Conservation (phyloP, 1,284 basidiomycete species). For the Singerocomus inundabilis region DNA sequence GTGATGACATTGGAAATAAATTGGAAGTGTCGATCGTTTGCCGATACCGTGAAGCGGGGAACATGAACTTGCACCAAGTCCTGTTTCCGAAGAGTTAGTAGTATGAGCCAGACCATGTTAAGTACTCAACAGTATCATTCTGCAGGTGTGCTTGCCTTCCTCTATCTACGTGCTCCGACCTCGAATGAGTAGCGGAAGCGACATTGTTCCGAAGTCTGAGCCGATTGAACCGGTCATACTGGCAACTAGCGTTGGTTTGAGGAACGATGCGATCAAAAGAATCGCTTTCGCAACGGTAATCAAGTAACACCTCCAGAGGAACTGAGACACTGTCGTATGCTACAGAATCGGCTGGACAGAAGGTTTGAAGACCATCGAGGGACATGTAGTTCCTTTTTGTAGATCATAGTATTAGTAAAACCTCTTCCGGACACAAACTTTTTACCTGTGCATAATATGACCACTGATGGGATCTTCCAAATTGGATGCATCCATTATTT, state of each 20-base stretch:
- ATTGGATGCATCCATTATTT: conserved; percentile 79
- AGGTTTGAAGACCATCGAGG: conserved; percentile 83
- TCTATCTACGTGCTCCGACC: conserved; percentile 34
- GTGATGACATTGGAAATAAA: conserved; percentile 89
- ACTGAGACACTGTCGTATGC: conserved; percentile 52
- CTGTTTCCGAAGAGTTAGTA: conserved; percentile 38
- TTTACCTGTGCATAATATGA: conserved; percentile 81
- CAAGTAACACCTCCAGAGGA: conserved; percentile 87
- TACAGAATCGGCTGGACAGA: conserved; percentile 64
- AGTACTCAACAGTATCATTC: conserved; percentile 68
- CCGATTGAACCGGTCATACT: conserved; percentile 95
- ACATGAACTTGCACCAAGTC: conserved; percentile 81
- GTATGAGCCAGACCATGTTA: not conserved
- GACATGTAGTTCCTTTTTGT: conserved; percentile 65
- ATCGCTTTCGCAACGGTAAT: conserved; percentile 76
- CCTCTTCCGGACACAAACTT: not conserved
- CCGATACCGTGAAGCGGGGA: conserved; percentile 87
- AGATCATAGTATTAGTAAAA: conserved; percentile 6
- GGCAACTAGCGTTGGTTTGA: conserved; percentile 83
- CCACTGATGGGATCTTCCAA: conserved; percentile 84
- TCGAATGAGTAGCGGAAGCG: conserved; percentile 45
- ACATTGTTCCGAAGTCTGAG: conserved; percentile 78
- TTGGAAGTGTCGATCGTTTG: conserved; percentile 83
- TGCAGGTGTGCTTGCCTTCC: conserved; percentile 65
- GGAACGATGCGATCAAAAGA: conserved; percentile 90